phyloP scores from a whole-genome alignment of 2,329 filamentous ascomycete genomes.

The Pseudogymnoascus sp. region DNA sequence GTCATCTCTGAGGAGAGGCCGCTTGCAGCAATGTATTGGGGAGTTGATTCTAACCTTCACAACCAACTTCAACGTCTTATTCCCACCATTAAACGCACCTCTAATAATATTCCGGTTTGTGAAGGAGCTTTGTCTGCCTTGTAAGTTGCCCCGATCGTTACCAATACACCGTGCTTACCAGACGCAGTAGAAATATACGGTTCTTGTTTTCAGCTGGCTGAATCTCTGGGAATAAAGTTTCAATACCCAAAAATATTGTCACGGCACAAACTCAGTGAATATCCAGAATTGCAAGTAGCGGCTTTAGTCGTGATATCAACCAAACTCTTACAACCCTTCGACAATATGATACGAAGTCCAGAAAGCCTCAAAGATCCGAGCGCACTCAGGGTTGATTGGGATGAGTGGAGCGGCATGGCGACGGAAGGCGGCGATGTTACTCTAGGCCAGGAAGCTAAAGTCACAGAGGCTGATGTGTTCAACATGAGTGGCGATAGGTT shows the following conservation, averaged over 20 bases:
- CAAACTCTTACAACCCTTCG: conserved; percentile 74
- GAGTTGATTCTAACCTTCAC: conserved; percentile 58
- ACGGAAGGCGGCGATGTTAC: conserved; percentile 30
- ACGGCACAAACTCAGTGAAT: conserved; percentile 19
- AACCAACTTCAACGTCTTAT: conserved; percentile 59
- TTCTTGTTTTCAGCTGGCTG: conserved; percentile 47
- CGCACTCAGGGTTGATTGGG: conserved; percentile 63
- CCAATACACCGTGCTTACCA: conserved; percentile 17
- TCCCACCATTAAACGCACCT: conserved; percentile 67
- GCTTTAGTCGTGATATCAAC: conserved; percentile 65
- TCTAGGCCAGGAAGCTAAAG: conserved; percentile 42
- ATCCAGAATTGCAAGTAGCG: conserved; percentile 70
- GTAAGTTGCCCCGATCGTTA: conserved; percentile 37
- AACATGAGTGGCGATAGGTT: conserved; percentile 54
- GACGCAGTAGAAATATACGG: conserved; percentile 56
- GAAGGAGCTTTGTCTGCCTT: conserved; percentile 65
- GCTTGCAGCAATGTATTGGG: conserved; percentile 58
- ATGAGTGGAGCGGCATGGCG: conserved; percentile 54
- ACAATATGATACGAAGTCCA: conserved; percentile 46
- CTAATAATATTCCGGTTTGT: conserved; percentile 64
- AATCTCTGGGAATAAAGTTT: conserved; percentile 42
- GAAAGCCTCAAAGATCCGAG: conserved; percentile 47
- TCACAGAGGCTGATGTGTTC: conserved; percentile 56
- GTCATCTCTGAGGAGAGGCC: conserved; percentile 41
- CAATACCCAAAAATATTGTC: conserved; percentile 43